phyloP scores from a whole-genome alignment of 129 eudicot genomes.

The Flaveria ramosissima region DNA sequence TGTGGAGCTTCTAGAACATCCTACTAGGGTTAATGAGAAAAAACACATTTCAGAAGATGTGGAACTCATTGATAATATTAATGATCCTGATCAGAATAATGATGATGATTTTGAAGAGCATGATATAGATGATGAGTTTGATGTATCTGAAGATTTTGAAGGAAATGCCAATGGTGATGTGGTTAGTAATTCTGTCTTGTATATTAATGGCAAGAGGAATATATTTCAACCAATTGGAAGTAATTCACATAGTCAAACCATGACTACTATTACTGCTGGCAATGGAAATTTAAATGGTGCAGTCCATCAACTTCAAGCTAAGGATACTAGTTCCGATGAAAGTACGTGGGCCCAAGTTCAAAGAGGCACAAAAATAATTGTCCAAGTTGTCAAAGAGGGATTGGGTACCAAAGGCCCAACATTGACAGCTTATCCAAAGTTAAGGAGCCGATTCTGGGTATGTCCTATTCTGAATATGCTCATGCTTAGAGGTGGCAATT shows the following conservation, averaged over 20 bases:
- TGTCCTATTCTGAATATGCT: conserved; percentile 22
- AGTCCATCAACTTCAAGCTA: conserved; percentile 37
- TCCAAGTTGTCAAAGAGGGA: conserved; percentile 95
- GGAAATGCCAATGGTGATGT: conserved; percentile 60
- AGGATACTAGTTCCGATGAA: conserved; percentile 30
- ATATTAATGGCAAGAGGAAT: conserved; percentile 38
- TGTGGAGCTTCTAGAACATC: conserved; percentile 43
- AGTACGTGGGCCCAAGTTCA: conserved; percentile 75
- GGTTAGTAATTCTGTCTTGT: conserved; percentile 33
- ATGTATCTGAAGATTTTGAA: conserved; percentile 43
- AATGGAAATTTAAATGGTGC: conserved; percentile 18
- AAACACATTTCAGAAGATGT: conserved; percentile 39
- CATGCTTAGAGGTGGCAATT: conserved; percentile 14
- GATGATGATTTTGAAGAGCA: conserved; percentile 60
- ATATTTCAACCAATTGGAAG: conserved; percentile 40
- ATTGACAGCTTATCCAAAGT: conserved; percentile 86
- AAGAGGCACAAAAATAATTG: conserved; percentile 84
- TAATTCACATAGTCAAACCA: conserved; percentile 35
- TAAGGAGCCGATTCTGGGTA: conserved; percentile 97
- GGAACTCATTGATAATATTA: conserved; percentile 46
- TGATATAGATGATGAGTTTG: conserved; percentile 52
- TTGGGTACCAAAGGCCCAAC: conserved; percentile 88
- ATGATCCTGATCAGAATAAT: conserved; percentile 40
- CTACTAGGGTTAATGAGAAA: conserved; percentile 42
- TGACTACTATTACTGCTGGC: conserved; percentile 14